Conservation (phyloP, 257 asterid species). For the Solanum chiquidenum region DNA sequence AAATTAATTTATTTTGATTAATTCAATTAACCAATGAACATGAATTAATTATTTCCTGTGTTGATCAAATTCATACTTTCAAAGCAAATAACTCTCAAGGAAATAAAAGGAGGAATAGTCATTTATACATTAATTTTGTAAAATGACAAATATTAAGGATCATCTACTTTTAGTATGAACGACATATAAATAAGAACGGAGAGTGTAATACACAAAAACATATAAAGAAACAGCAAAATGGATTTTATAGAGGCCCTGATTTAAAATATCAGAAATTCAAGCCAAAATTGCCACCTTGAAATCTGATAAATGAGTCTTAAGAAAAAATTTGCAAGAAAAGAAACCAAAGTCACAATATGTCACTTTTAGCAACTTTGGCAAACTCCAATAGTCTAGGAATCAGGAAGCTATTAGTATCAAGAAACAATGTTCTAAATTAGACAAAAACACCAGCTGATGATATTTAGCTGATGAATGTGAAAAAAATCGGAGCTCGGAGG, state of each 20-base stretch:
- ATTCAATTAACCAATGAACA: background rate
- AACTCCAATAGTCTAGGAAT: background rate
- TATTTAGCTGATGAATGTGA: background rate
- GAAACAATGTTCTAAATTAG: background rate
- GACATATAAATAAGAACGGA: no score
- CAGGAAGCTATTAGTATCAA: background rate
- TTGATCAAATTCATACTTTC: background rate
- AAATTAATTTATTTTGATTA: no score
- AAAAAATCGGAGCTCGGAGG: background rate
- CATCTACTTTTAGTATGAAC: no score
- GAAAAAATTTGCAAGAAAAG: background rate
- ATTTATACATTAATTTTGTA: background rate
- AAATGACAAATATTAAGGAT: background rate
- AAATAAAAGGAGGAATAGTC: background rate
- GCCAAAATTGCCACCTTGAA: background rate
- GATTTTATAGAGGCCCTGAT: background rate
- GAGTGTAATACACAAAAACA: no score
- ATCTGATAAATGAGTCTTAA: background rate
- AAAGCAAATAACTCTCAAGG: background rate
- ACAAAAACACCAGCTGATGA: background rate
- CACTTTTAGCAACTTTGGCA: background rate
- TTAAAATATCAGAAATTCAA: background rate
- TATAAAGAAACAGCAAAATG: background rate
- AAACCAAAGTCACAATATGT: background rate
- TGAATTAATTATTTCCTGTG: background rate